Base-by-base conservation (phyloP, 306 rosid genomes). In the Cicer cuneatum region DNA sequence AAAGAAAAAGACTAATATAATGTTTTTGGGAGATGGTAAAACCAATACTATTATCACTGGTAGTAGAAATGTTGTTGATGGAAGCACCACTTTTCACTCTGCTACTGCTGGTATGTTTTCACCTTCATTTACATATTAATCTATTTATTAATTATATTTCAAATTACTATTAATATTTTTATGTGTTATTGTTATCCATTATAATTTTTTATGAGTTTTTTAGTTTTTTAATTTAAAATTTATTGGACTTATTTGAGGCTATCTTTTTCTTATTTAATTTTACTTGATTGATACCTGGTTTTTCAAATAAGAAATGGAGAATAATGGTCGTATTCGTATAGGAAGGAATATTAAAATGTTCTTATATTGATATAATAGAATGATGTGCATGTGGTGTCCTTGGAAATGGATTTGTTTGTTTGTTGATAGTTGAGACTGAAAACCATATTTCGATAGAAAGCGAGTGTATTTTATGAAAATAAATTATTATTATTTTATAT, bases 41-140 rank as follows among this genome's bases (percentile, higher is more conserved):
- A 39, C 72, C 0, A 82, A 1, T 76, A 94, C 98, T 3, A 87
- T 94, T 21, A 94, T 94, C 59, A 94, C 97, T 0, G 97, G 49
- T 0, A 90, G 82, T 16, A 82, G 82, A 70, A 94, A 94, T 19
- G 98, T 94, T 13, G 88, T 85, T 10, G 98, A 94, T 51, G 98
- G 98, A 1, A 89, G 96, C 84, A 94, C 98, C 2, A 94, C 98
- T 46, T 94, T 91, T 79, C 68, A 88, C 15, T 94, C 98, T 2
- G 98, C 98, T 76, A 94, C 97, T 7, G 97, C 90, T 0, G 97
- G 98, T 94, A 61, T 66, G 88, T 48, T 39, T 68, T 24, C 21
- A 37, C 7, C 10, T 38, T 7, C 53, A 19, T 38, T 62, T 48
- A 29, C 33, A 29, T 37, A 5, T 63, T 8, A 15, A 51, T 10